Evolutionary conservation across 495 filamentous ascomycete genomes (phyloP), one percentile per base, ranked within the genome.

Genomic region (Bombardia bombarda): DNA sequence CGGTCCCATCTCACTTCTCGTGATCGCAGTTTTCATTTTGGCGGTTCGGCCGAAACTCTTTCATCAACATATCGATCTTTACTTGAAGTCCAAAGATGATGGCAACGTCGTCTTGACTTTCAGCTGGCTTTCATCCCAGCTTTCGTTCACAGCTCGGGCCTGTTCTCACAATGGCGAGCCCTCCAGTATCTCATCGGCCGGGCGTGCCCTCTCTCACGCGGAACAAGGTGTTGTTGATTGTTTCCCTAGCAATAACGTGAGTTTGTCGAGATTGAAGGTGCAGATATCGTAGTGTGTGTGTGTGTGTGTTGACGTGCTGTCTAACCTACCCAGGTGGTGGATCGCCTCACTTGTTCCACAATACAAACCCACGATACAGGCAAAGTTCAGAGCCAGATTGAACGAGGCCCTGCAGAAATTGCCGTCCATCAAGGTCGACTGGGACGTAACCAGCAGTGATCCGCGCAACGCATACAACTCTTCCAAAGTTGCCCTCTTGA

Each of bases 401-500:
- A 54, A 57, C 34, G 62, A 62, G 39, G 58, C 64, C 12, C 51
- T 61, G 22, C 59, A 63, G 41, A 60, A 59, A 40, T 46, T 69
- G 7, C 63, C 68, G 2, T 51, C 55, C 19, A 50, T 70, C 36
- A 67, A 67, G 43, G 51, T 69, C 13, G 61, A 68, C 50, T 70
- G 60, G 61, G 50, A 60, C 40, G 21, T 43, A 16, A 42, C 42
- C 8, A 34, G 40, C 7, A 56, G 67, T 43, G 60, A 69, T 45
- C 58, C 62, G 21, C 57, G 57, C 32, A 45, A 38, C n/a, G 57
- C 59, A 26, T 73, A 62, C 55, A 73, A 72, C 45, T 41, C 57
- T 32, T 65, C 66, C 13, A 74, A 73, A 48, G 49, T 75, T 13
- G 70, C 70, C 31, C 56, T 74, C 35, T 24, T 75, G n/a, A 74